These are phyloP conservation scores for Phytopythium montanum DNA, from an alignment of 352 stramenopile genomes.

Conservation along the genomic window DNA sequence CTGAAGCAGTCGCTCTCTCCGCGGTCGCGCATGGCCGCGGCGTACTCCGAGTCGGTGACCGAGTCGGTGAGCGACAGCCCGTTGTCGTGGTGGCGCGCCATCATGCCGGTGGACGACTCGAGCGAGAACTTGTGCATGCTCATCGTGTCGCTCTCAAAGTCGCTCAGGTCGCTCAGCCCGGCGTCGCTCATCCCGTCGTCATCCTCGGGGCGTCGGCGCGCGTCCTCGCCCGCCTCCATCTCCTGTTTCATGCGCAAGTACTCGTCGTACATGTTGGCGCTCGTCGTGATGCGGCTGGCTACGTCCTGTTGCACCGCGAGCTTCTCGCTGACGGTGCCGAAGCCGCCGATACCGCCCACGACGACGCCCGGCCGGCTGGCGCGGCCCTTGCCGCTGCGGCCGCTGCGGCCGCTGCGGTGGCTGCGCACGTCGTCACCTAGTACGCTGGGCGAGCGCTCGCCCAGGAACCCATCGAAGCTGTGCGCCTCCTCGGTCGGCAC, in stretches of 20 bases:
- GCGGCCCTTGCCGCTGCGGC: constrained; percentile 12
- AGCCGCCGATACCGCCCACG: constrained; percentile 28
- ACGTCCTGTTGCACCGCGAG: constrained; percentile 46
- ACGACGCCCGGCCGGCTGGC: constrained; percentile 28
- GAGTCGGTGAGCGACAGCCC: constrained; percentile 41
- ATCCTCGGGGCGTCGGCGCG: constrained; percentile 18
- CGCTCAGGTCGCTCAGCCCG: constrained; percentile 53
- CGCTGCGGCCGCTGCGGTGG: constrained; percentile 8
- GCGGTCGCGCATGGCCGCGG: constrained; percentile 39
- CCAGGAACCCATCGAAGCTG: constrained; percentile 55
- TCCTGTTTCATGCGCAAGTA: constrained; percentile 79
- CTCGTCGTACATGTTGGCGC: constrained; percentile 63
- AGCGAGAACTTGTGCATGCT: constrained; percentile 53
- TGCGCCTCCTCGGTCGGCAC: constrained; percentile 35
- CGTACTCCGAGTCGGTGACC: constrained; percentile 70
- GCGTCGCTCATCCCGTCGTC: constrained; percentile 40
- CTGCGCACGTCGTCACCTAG: constrained; percentile 18
- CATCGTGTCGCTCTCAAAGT: constrained; percentile 52
- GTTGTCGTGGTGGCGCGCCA: constrained; percentile 14
- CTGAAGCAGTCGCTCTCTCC: constrained; percentile 68
- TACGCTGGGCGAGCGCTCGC: constrained; percentile 43
- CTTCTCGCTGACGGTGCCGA: constrained; percentile 42
- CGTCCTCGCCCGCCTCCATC: constrained; percentile 55
- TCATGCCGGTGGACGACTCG: constrained; percentile 32
- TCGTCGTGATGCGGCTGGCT: constrained; percentile 40